Percentiles rank a stretch among this genome's conserved stretches.
Evolutionary conservation across 2,329 filamentous ascomycete species (phyloP).

Genomic region (Xylariaceae sp.): DNA sequence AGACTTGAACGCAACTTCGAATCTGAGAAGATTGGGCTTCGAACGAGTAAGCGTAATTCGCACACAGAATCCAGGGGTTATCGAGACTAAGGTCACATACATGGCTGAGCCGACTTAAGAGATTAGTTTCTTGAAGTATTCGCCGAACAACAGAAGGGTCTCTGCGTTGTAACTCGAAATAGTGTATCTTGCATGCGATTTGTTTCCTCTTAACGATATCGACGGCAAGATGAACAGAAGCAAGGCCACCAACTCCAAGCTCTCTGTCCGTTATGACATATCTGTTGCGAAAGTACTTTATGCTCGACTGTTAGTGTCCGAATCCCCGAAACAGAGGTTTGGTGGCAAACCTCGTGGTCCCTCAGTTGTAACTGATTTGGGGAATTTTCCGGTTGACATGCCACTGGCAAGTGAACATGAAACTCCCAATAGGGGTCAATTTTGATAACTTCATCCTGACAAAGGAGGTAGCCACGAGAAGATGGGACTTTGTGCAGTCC

Average conservation of each 20-base stretch:
- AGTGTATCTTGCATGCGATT: slow-evolving; percentile 66
- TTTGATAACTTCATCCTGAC: slow-evolving; percentile 48
- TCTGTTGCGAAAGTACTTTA: slow-evolving; percentile 44
- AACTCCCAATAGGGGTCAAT: slow-evolving; percentile 38
- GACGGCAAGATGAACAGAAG: slow-evolving; percentile 52
- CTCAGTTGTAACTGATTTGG: slow-evolving; percentile 30
- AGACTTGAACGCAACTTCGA: slow-evolving; percentile 51
- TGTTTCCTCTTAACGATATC: slow-evolving; percentile 55
- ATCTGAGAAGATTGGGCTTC: slow-evolving; percentile 54
- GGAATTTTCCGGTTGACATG: slow-evolving; percentile 1
- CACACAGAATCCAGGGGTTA: neutral
- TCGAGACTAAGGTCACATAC: slow-evolving; percentile 36
- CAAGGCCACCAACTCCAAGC: slow-evolving; percentile 54
- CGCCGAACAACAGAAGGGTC: slow-evolving; percentile 30
- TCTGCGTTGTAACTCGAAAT: slow-evolving; percentile 38
- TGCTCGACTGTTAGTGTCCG: slow-evolving; percentile 15
- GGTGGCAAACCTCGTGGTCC: slow-evolving; percentile 34
- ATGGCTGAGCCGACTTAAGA: slow-evolving; percentile 53
- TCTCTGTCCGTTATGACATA: slow-evolving; percentile 49
- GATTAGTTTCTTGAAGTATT: slow-evolving; percentile 48
- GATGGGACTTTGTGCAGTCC: slow-evolving; percentile 36
- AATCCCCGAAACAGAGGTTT: neutral
- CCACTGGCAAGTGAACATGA: slow-evolving; percentile 30
- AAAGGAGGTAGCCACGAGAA: slow-evolving; percentile 46
- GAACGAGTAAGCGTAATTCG: neutral